These are phyloP conservation scores for Verticillium zaregamsianum DNA, from an alignment of 2,329 filamentous ascomycete species.

Conservation along the genomic window DNA sequence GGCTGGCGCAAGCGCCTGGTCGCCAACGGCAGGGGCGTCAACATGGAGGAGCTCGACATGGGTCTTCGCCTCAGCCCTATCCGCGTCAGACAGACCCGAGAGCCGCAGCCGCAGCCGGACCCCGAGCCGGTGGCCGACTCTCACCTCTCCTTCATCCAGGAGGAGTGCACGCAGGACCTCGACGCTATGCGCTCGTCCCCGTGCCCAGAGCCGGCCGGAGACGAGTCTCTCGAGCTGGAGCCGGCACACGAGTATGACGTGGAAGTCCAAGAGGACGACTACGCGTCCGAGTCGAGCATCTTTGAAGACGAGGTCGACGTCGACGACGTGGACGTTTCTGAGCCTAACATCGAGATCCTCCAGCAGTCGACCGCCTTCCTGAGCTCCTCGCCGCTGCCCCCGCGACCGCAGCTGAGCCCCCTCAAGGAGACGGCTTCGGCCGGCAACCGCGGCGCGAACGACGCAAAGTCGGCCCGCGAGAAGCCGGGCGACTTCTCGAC, in stretches of 20 bases:
- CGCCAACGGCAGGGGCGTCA: conserved; percentile 63
- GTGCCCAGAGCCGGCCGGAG: neutral
- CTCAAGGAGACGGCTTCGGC: conserved; percentile 34
- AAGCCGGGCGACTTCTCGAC: conserved; percentile 39
- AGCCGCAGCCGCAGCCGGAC: conserved; percentile 19
- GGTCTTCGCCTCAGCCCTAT: conserved; percentile 62
- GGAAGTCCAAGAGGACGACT: conserved; percentile 22
- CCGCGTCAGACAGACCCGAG: conserved; percentile 33
- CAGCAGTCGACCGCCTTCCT: conserved; percentile 37
- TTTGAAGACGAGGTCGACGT: conserved; percentile 36
- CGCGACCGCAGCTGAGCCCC: conserved; percentile 44
- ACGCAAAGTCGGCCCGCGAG: conserved; percentile 11
- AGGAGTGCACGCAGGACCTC: conserved; percentile 11
- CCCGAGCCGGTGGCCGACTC: conserved; percentile 39
- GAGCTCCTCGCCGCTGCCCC: conserved; percentile 42
- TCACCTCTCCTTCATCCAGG: conserved; percentile 30
- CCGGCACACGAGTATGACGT: conserved; percentile 27
- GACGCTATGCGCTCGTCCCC: conserved; percentile 17
- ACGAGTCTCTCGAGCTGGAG: conserved; percentile 34
- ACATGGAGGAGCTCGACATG: conserved; percentile 63
- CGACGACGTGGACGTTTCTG: conserved; percentile 36
- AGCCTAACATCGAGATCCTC: conserved; percentile 40
- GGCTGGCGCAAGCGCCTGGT: conserved; percentile 84
- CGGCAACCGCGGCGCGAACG: conserved; percentile 38
- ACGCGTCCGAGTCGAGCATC: conserved; percentile 35